Evolutionary conservation across 2,329 filamentous ascomycete genomes (phyloP).

Genomic region (Leptographium radiaticola): DNA sequence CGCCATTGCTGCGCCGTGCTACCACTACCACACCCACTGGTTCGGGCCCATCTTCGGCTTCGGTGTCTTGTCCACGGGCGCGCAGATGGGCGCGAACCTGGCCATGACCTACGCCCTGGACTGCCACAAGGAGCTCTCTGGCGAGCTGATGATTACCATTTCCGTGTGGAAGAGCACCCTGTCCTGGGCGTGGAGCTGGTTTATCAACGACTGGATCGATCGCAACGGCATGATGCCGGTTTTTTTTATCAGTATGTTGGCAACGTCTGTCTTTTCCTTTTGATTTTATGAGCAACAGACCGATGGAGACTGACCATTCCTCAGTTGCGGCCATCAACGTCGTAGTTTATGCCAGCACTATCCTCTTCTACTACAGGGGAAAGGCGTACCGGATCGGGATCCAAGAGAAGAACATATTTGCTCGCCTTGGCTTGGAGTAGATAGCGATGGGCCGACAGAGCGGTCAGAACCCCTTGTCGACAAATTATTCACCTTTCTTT

Average conservation of each 20-base stretch:
- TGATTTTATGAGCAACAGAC: no score
- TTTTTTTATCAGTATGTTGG: background rate
- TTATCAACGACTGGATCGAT: background rate
- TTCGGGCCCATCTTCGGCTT: background rate
- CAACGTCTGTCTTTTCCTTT: no score
- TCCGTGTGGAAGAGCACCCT: background rate
- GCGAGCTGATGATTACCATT: background rate
- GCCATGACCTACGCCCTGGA: background rate
- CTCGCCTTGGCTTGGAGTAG: no score
- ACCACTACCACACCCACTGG: background rate
- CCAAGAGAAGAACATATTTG: no score
- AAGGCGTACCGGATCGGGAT: no score
- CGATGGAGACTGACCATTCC: no score
- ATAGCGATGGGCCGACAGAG: no score
- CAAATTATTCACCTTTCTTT: no score
- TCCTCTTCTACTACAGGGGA: no score
- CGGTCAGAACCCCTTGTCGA: no score
- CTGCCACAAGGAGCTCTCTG: background rate
- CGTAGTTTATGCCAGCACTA: no score
- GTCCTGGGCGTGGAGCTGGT: background rate
- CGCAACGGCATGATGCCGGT: background rate
- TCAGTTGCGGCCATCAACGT: no score
- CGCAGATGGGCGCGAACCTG: background rate
- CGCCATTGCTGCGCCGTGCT: background rate
- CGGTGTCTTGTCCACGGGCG: background rate